A percentile compares a stretch with the other conserved stretches of the same genome.
These are phyloP conservation scores for Aureoboletus auriporus DNA, from an alignment of 768 basidiomycete genomes.

Conservation along the genomic window DNA sequence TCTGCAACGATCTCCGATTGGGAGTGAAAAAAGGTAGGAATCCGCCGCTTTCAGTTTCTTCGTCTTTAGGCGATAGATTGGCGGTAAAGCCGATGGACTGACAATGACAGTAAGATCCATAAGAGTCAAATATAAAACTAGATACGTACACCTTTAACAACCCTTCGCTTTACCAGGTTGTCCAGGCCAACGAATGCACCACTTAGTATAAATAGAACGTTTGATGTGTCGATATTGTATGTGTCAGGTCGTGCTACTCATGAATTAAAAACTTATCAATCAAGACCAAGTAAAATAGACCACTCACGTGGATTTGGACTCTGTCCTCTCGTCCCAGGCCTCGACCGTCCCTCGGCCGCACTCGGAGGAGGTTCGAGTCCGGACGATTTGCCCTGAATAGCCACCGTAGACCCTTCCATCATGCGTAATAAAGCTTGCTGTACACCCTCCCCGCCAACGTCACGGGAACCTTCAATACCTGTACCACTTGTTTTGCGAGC, in stretches of 20 bases:
- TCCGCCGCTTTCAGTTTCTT: constrained; percentile 33
- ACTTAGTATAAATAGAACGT: constrained; percentile 91
- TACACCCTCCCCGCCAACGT: constrained; percentile 95
- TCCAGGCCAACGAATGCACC: constrained; percentile 96
- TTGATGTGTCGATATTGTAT: constrained; percentile 81
- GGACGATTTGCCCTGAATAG: constrained; percentile 71
- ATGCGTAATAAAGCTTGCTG: constrained; percentile 90
- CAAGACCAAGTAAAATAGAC: neutral
- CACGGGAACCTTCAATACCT: constrained; percentile 69
- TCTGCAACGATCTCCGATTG: constrained; percentile 52
- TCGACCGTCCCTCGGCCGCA: constrained; percentile 41
- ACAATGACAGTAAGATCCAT: neutral
- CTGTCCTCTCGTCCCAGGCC: constrained; percentile 48
- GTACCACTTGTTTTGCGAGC: constrained; percentile 53
- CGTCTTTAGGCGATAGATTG: constrained; percentile 38
- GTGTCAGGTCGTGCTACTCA: constrained; percentile 56
- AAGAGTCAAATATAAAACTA: neutral
- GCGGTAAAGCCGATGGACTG: constrained; percentile 90
- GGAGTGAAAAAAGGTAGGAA: constrained; percentile 74
- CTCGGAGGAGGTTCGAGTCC: constrained; percentile 43
- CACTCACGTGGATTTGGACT: constrained; percentile 27
- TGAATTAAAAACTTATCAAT: neutral
- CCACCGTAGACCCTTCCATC: constrained; percentile 88
- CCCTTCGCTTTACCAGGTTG: constrained; percentile 68
- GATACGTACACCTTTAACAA: constrained; percentile 76